These are phyloP conservation scores for Amanita pallidorosea DNA, from an alignment of 768 basidiomycete genomes.

Conservation along the genomic window DNA sequence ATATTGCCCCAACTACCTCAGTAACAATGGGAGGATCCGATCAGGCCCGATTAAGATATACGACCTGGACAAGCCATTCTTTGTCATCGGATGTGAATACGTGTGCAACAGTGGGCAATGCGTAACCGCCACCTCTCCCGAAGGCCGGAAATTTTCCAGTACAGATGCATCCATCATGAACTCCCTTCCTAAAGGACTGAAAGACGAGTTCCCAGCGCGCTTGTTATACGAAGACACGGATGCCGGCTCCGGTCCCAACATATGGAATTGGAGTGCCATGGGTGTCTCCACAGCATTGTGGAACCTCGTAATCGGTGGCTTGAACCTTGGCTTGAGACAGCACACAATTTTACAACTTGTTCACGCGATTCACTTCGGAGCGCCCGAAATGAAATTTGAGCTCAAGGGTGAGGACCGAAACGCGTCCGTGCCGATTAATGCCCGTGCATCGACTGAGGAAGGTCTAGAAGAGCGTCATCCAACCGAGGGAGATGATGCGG, in stretches of 20 bases:
- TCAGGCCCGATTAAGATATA: slow-evolving; percentile 71
- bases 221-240: slow-evolving; percentile 48
- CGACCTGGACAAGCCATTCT: slow-evolving; percentile 73
- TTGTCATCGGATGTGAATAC: slow-evolving; percentile 79
- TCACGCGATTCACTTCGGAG: slow-evolving; percentile 44
- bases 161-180: slow-evolving; percentile 65
- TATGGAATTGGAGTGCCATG: slow-evolving; percentile 73
- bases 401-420: slow-evolving; percentile 18
- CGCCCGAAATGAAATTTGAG: slow-evolving; percentile 28
- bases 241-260: slow-evolving; percentile 42
- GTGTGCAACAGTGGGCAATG: slow-evolving; percentile 47
- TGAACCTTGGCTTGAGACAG: slow-evolving; percentile 49
- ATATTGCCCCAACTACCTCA: slow-evolving; percentile 44
- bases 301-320: slow-evolving; percentile 57
- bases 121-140: slow-evolving; percentile 26
- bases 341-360: slow-evolving; percentile 53
- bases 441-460: not conserved
- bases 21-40: slow-evolving; percentile 62
- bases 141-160: slow-evolving; percentile 59
- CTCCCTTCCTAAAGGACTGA: slow-evolving; percentile 54
- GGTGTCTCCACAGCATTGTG: slow-evolving; percentile 64
- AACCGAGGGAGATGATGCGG: not conserved
- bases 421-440: not conserved
- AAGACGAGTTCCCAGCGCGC: slow-evolving; percentile 65
- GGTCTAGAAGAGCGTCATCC: not conserved